Evolutionary conservation across 2,329 filamentous ascomycete genomes (phyloP).

Genomic region (Fusarium nisikadoi): DNA sequence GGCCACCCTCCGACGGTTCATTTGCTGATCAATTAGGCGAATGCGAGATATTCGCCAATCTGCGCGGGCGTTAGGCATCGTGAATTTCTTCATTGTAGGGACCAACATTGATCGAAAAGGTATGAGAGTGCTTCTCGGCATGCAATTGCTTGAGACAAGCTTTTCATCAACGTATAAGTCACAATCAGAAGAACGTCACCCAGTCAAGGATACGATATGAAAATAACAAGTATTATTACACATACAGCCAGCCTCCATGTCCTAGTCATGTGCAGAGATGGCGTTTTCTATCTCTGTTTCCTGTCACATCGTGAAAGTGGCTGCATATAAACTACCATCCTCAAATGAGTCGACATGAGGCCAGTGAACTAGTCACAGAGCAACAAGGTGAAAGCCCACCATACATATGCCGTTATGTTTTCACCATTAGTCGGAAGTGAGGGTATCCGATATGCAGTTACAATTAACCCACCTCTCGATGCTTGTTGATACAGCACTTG

Average conservation of each 20-base stretch:
- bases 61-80: background rate
- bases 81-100: background rate
- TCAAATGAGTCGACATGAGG: background rate
- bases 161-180: background rate
- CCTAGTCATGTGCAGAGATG: slow-evolving; percentile 1
- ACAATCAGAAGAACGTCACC: background rate
- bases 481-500: background rate
- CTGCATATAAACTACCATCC: slow-evolving; percentile 9
- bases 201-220: background rate
- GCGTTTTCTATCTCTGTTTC: slow-evolving; percentile 36
- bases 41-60: slow-evolving; percentile 10
- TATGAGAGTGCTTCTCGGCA: background rate
- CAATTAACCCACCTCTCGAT: background rate
- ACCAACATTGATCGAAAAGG: background rate
- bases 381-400: background rate
- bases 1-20: slow-evolving; percentile 17
- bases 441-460: background rate
- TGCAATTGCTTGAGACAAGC: background rate
- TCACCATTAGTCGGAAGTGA: background rate
- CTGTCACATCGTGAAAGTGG: slow-evolving; percentile 9
- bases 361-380: background rate
- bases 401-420: background rate
- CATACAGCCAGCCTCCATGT: background rate
- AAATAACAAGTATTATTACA: background rate
- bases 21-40: slow-evolving; percentile 7